These are phyloP conservation scores for Penicillium samsonianum DNA, from an alignment of 495 filamentous ascomycete genomes.

Conservation along the genomic window DNA sequence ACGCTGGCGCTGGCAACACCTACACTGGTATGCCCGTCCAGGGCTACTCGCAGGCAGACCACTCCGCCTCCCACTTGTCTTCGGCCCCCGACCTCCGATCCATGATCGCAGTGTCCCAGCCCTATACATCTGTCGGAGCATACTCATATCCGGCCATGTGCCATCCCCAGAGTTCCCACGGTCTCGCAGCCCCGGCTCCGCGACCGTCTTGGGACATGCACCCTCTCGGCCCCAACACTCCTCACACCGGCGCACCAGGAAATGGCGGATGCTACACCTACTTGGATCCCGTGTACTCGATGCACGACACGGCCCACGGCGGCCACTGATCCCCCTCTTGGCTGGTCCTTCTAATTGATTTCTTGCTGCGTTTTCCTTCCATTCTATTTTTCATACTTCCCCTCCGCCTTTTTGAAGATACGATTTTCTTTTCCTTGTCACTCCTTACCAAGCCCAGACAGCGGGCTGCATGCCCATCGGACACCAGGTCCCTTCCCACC, in stretches of 20 bases:
- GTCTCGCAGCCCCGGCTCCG: conserved; percentile 27
- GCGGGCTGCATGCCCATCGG: conserved; percentile 10
- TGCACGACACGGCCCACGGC: conserved; percentile 31
- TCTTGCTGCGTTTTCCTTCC: conserved; percentile 17
- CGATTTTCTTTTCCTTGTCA: conserved; percentile 39
- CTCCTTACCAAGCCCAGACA: conserved; percentile 45
- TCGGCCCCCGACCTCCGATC: conserved; percentile 35
- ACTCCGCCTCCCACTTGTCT: conserved; percentile 22
- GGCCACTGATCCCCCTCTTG: conserved; percentile 22
- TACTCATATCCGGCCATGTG: conserved; percentile 43
- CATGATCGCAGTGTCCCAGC: conserved; percentile 33
- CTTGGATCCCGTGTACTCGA: conserved; percentile 41
- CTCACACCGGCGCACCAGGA: conserved; percentile 24
- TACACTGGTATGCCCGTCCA: conserved; percentile 34
- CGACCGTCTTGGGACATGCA: conserved; percentile 42
- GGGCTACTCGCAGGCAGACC: conserved; percentile 32
- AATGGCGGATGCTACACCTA: conserved; percentile 36
- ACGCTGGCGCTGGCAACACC: conserved; percentile 34
- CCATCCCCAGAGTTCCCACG: conserved; percentile 34
- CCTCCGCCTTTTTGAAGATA: conserved; percentile 32
- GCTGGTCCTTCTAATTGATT: conserved; percentile 18
- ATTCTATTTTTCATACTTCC: conserved; percentile 33
- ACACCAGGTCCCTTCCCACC: background rate
- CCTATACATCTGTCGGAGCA: conserved; percentile 34
- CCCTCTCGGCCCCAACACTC: conserved; percentile 21